Base-by-base conservation (phyloP, 257 asterid genomes). In the Primulina eburnea region DNA sequence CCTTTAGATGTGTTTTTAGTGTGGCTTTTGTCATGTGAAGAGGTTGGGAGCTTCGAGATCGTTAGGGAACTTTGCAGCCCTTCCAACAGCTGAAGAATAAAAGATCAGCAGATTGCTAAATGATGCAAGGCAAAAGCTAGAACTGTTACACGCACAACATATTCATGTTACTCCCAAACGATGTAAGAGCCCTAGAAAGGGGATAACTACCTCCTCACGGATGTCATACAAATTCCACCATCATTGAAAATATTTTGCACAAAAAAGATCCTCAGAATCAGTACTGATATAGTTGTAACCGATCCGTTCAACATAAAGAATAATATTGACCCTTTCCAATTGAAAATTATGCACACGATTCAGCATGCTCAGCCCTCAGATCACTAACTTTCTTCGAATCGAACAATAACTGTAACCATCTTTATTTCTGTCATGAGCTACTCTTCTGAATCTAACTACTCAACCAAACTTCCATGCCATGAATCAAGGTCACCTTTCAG, bases 11-110 rank as follows among this genome's bases (percentile, higher is more conserved):
- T n/a, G 70, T 83, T 89, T 74, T 81, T 82, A 71, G 71, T 87
- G 30, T 62, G 86, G 55, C 55, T 81, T 75, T 80, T 88, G 80
- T 86, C 96, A 77, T 87, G 93, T 26, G 95, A 89, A 71, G 83
- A 77, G 14, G 95, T 75, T 26, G 95, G 89, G 53, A 82, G 17
- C 80, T 90, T 93, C 10, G 98, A 71, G 77, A 85, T 79, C 12
- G 82, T 69, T 64, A 90, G 83, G 1, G 97, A 89, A 72, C 95
- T 93, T 69, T 93, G 97, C 74, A 93, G 78, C 65, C 98, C 98
- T 86, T 93, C 98, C 86, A 93, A 69, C 43, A 93, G 86, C 98
- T 93, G 89, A 71, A 82, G 20, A 57, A 18, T 67, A 80, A 57
- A 80, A 65, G 37, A 57, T 65, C 61, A 70, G 20, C 64, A 68